Evolutionary conservation across 1,139 yeast species (phyloP).

Genomic region (Debaryomycetaceae sp.): DNA sequence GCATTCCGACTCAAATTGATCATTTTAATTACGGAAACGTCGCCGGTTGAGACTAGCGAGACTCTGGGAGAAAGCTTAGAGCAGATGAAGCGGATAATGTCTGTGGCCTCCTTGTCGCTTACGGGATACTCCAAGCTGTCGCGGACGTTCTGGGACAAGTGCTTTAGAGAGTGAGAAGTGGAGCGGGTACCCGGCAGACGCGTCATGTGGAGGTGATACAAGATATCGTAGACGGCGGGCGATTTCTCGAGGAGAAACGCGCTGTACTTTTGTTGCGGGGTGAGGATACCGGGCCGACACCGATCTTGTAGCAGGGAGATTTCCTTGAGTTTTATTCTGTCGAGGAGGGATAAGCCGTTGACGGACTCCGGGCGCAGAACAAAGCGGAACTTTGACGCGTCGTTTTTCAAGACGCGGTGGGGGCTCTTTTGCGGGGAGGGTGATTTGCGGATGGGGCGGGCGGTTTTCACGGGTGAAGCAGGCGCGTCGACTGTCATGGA

Average conservation of each 20-base stretch:
- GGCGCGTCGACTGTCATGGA: no score
- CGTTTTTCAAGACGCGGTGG: constrained; percentile 15
- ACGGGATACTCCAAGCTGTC: constrained; percentile 28
- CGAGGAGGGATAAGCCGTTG: constrained; percentile 29
- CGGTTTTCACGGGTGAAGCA: no score
- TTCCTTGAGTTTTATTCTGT: constrained; percentile 16
- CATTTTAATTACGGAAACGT: constrained; percentile 18
- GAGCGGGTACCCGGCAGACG: constrained; percentile 1
- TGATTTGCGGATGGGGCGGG: no score
- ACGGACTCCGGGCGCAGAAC: constrained; percentile 13
- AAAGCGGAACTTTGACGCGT: constrained; percentile 21
- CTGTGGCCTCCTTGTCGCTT: constrained; percentile 20
- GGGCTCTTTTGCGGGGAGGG: constrained; percentile 1
- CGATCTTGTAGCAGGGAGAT: constrained; percentile 5
- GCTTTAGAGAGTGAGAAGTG: constrained; percentile 15
- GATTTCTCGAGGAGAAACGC: constrained; percentile 31
- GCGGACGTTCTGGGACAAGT: constrained; percentile 16
- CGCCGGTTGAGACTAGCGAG: constrained; percentile 10
- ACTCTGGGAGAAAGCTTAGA: constrained; percentile 8
- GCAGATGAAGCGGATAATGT: constrained; percentile 12
- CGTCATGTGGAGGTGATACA: constrained; percentile 14
- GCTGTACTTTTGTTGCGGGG: constrained; percentile 26
- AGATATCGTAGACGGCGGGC: constrained; percentile 24
- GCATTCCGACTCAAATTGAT: constrained; percentile 15
- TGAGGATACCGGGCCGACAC: no score